Base-by-base conservation (phyloP, 2,329 filamentous ascomycete species). In the Didymella pinodella region DNA sequence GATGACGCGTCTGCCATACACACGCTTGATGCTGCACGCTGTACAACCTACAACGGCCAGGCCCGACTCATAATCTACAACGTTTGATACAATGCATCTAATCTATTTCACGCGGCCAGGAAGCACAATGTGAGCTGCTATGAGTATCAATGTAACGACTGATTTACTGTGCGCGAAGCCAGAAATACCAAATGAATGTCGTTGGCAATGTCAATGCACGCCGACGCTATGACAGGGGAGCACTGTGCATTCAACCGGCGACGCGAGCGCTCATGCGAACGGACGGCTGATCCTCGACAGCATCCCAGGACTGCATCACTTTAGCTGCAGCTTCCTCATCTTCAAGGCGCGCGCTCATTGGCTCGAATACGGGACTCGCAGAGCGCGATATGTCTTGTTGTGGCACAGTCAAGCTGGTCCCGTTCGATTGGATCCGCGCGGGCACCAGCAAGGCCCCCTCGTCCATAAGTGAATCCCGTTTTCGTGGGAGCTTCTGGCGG, bases 401-500 rank as follows among this genome's bases (percentile, higher is more conserved):
- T 50, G 73, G 73, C 59, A 76, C 70, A 53, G 65, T 64, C 54
- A 76, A 62, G 43, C 58, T 70, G 59, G 67, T 55, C 46, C 64
- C 67, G 61, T 65, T 66, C 34, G 47, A 43, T 50, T 71, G 66
- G 48, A 60, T 52, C 54, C 49, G 56, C 53, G 52, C 43, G 67
- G 66, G 48, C 58, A 56, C 57, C 49, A 67, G 61, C 52, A 65
- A 44, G 57, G 62, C 54, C 25, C 64, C 67, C 52, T 69, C 67
- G 54, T 74, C 74, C 18, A 75, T 52, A 26, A 76, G 57, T 16
- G 73, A 75, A 47, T 76, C 74, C 40, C 73, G 70, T 66, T 76
- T 76, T 48, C 67, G 63, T 4, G 77, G 76, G 26, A 83, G 71
- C 59, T 74, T 76, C 66, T 83, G 81, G 14, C 74, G 76, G 64